phyloP scores from a whole-genome alignment of 148 eudicot genomes.

The Polygonum maritimum region DNA sequence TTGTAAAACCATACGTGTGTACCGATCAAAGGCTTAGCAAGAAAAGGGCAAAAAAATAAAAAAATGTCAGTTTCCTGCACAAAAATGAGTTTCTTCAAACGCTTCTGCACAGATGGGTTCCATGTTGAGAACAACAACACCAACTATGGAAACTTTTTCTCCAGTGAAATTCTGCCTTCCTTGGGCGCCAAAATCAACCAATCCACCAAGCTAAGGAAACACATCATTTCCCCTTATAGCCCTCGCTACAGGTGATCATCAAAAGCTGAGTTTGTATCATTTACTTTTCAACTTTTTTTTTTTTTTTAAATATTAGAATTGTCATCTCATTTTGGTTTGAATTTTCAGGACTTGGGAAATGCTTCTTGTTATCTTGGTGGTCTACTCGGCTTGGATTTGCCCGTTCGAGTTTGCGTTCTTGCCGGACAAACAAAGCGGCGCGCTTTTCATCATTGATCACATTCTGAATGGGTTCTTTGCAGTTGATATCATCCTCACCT shows the following conservation, averaged over 20 bases:
- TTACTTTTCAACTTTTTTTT: background rate
- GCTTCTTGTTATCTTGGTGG: conserved; percentile 54
- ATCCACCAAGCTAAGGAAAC: conserved; percentile 35
- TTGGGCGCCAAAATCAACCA: conserved; percentile 75
- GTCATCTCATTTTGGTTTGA: background rate
- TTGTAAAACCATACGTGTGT: background rate
- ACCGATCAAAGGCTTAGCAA: background rate
- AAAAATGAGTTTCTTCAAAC: conserved; percentile 27
- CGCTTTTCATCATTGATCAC: conserved; percentile 48
- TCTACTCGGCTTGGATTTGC: conserved; percentile 94
- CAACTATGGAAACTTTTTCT: conserved; percentile 38
- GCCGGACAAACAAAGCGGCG: conserved; percentile 29
- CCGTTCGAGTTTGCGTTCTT: conserved; percentile 87
- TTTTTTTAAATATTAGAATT: background rate
- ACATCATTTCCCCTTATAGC: conserved; percentile 53
- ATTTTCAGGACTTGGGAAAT: conserved; percentile 87
- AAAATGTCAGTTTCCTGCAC: conserved; percentile 33
- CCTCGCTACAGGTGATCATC: conserved; percentile 53
- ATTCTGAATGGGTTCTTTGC: conserved; percentile 60
- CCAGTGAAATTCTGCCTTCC: conserved; percentile 63
- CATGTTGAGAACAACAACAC: conserved; percentile 18
- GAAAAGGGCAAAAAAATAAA: background rate
- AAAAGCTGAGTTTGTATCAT: background rate
- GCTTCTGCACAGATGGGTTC: conserved; percentile 51
- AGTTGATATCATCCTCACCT: conserved; percentile 66